Evolutionary conservation across 768 basidiomycete genomes (phyloP), one percentile per base, ranked within the genome.

Genomic region (Russula griseocarnosa): DNA sequence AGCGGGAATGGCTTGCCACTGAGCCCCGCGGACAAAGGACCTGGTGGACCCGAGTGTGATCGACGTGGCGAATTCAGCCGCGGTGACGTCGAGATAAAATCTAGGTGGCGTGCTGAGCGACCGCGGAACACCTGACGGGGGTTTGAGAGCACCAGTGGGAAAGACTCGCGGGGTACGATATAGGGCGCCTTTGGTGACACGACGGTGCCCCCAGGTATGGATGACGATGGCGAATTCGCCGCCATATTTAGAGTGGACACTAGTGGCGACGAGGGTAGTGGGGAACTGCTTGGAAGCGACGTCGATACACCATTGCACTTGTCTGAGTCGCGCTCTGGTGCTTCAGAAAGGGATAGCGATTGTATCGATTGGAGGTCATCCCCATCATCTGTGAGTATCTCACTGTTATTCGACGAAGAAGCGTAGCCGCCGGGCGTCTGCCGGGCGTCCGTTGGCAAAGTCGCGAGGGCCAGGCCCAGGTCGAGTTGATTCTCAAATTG

Each of bases 361-460:
- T 78, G 77, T 40, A 87, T 83, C 16, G 88, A 88, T n/a, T 79
- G 81, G 50, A 85, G 80, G 70, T 89, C 88, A 67, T 90, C 88
- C 20, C 87, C 87, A 26, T 86, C 87, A 70, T 91, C 89, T 9
- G 86, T 86, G 66, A 82, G 74, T 44, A 82, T 76, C 60, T 88
- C 87, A 70, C 85, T 85, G 61, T 82, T 84, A 62, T 81, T 83
- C 16, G 86, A 86, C 16, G 82, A 82, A 1, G 81, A 82, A n/a
- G 78, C 74, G 57, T 74, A 75, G 4, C 78, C 74, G 11, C 73
- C 69, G 57, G 82, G 80, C 40, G 70, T 76, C 69, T 87, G 83
- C n/a, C 87, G 78, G 3, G 85, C 83, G 6, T 79, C 81, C 1
- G 80, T 81, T 3, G 86, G 79, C 22, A 83, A 78, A 1, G 90